A percentile compares a stretch with the other conserved stretches of the same genome.
phyloP scores from a whole-genome alignment of 805 yeast species.

The Cyberlindnera mrakii region DNA sequence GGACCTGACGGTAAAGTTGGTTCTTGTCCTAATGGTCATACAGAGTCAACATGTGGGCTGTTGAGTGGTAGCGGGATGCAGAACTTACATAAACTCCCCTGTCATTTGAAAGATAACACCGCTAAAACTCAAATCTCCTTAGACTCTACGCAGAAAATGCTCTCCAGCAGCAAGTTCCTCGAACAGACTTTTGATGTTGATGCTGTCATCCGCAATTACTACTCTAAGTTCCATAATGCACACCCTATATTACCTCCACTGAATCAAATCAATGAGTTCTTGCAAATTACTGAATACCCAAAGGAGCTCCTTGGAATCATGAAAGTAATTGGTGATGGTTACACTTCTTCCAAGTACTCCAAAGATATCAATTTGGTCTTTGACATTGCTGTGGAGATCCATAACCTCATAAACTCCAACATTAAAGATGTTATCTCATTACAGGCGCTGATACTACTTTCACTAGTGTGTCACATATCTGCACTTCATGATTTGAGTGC shows the following conservation, averaged over 20 bases:
- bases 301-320: constrained; percentile 39
- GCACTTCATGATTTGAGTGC: constrained; percentile 42
- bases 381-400: constrained; percentile 29
- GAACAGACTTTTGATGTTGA: constrained; percentile 1
- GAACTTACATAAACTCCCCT: constrained; percentile 12
- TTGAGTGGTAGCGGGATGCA: constrained; percentile 10
- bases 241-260: constrained; percentile 45
- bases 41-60: constrained; percentile 15
- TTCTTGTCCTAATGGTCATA: constrained; percentile 22
- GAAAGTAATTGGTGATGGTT: constrained; percentile 47
- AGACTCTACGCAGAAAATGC: constrained; percentile 2
- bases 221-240: constrained; percentile 31
- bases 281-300: constrained; percentile 28
- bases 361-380: constrained; percentile 35
- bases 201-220: constrained; percentile 25
- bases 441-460: constrained; percentile 35
- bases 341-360: constrained; percentile 29
- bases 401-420: constrained; percentile 23
- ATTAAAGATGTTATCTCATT: constrained; percentile 37
- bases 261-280: constrained; percentile 28
- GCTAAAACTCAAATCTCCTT: constrained; percentile 7
- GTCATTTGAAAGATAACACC: constrained; percentile 5
- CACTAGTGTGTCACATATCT: constrained; percentile 44
- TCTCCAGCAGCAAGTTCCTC: neutral
- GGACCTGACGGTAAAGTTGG: constrained; percentile 6